These are phyloP conservation scores for Geum urbanum DNA, from an alignment of 306 rosid genomes.

Conservation along the genomic window DNA sequence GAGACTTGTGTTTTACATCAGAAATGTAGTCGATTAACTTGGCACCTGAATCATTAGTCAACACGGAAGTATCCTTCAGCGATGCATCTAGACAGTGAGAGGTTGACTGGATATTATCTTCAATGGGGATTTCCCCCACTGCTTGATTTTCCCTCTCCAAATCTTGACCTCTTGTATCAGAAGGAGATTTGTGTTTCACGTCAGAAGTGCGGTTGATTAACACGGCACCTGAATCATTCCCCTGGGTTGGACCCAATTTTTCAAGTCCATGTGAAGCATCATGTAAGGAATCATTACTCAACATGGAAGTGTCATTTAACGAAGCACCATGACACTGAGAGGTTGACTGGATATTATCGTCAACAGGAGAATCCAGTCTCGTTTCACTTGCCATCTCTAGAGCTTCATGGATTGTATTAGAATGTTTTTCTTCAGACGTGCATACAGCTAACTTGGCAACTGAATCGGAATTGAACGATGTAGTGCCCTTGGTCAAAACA, in stretches of 20 bases:
- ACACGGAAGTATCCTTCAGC: neutral
- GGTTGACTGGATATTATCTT: constrained; percentile 2
- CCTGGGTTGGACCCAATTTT: constrained; percentile 25
- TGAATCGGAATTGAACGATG: constrained; percentile 27
- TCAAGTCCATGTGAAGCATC: constrained; percentile 39
- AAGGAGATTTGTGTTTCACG: too few relatives aligned
- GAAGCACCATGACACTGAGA: constrained; percentile 16
- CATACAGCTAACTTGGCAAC: constrained; percentile 31
- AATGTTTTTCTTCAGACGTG: constrained; percentile 27
- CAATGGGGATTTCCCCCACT: constrained; percentile 12
- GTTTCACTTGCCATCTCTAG: constrained; percentile 25
- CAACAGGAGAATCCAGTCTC: constrained; percentile 15
- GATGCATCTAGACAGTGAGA: constrained; percentile 14
- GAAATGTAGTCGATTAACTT: constrained; percentile 12
- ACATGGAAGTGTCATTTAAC: constrained; percentile 21
- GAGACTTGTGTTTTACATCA: neutral
- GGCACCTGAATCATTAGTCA: too few relatives aligned
- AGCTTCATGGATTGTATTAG: constrained; percentile 22
- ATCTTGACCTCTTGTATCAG: too few relatives aligned
- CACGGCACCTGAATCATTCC: constrained; percentile 24
- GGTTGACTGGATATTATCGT: constrained; percentile 1
- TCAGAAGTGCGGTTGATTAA: constrained; percentile 31
- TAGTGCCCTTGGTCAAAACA: neutral
- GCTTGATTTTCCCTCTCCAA: constrained; percentile 20
- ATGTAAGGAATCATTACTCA: constrained; percentile 29